A percentile compares a stretch with the other conserved stretches of the same genome.
Conservation (phyloP, 352 stramenopile genomes). For the Pythium utonaiense region DNA sequence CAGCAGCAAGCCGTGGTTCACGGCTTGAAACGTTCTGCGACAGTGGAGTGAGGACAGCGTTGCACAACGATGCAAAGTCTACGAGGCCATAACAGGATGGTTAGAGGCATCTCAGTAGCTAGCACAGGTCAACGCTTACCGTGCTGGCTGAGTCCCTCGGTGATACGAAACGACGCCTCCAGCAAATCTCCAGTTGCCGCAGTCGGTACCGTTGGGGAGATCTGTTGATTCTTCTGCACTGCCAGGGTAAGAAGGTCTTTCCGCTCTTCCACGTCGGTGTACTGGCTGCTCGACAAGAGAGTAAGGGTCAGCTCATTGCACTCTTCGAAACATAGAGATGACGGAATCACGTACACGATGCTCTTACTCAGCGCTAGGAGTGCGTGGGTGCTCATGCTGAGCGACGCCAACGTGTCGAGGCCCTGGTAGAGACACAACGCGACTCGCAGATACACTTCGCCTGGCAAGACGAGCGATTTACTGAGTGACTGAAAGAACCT, state of each 20-base stretch:
- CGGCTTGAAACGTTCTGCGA: slow-evolving; percentile 3
- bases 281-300: slow-evolving; percentile 39
- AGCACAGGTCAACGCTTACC: slow-evolving; percentile 30
- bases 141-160: slow-evolving; percentile 35
- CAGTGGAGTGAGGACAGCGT: slow-evolving; percentile 31
- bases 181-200: slow-evolving; percentile 42
- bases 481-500: slow-evolving; percentile 68
- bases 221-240: slow-evolving; percentile 10
- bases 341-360: slow-evolving; percentile 41
- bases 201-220: neutral
- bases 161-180: slow-evolving; percentile 58
- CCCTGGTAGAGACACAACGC: slow-evolving; percentile 44
- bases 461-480: slow-evolving; percentile 47
- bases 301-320: neutral
- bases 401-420: slow-evolving; percentile 45
- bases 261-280: slow-evolving; percentile 53
- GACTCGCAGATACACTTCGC: slow-evolving; percentile 39
- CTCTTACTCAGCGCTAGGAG: slow-evolving; percentile 46
- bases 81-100: neutral
- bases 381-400: slow-evolving; percentile 37
- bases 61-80: slow-evolving; percentile 60
- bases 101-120: neutral
- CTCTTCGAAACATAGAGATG: neutral
- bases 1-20: slow-evolving; percentile 14
- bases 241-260: slow-evolving; percentile 29